Evolutionary conservation across 2,329 filamentous ascomycete genomes (phyloP), one percentile per base, ranked within the genome.

Genomic region (Hansfordia pulvinata): DNA sequence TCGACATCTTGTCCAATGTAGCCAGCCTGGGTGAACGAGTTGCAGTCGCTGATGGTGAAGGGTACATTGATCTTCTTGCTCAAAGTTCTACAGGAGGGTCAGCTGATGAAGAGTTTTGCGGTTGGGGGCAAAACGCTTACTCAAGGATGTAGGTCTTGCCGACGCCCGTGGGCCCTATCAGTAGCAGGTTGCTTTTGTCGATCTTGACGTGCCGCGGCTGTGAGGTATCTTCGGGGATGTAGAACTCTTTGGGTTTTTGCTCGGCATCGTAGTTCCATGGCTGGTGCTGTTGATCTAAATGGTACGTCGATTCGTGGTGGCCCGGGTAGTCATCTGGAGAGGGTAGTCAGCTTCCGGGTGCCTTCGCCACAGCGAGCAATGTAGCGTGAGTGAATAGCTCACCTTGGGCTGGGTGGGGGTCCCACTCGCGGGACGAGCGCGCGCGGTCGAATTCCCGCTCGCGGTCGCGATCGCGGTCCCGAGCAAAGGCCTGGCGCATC

Each of bases 1-100:
- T 98, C 90, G n/a, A 88, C 88, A 47, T 98, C 90, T 46, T 96
- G 88, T 17, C 90, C 90, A 39, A 98, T 94, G 43, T 98, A 98
- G 15, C 90, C 88, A 4, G 88, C 88, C 54, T 94, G 88, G 0
- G 88, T 96, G 36, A 96, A 85, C 5, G 86, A 82, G 26, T 90
- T 94, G 52, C 88, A 96, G 52, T 96, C 88, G 34, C 83, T 88
- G 53, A 93, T 93, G 35, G 82, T 85, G 45, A 94, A 93, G 0
- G 90, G 90, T 0, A 96, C 85, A 33, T 90, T 88, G n/a, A 98
- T 69, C 27, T 90, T 78, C 43, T 85, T 78, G 39, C 88, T 90
- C 20, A 96, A 59, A 0, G 88, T 96, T 52, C 86, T 92, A 28
- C 3, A 2, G n/a, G 41, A 48, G 39, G 21, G 11, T 32, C 32